These are phyloP conservation scores for Lasiodiplodia sp. DNA, from an alignment of 2,329 filamentous ascomycete species.

Conservation along the genomic window DNA sequence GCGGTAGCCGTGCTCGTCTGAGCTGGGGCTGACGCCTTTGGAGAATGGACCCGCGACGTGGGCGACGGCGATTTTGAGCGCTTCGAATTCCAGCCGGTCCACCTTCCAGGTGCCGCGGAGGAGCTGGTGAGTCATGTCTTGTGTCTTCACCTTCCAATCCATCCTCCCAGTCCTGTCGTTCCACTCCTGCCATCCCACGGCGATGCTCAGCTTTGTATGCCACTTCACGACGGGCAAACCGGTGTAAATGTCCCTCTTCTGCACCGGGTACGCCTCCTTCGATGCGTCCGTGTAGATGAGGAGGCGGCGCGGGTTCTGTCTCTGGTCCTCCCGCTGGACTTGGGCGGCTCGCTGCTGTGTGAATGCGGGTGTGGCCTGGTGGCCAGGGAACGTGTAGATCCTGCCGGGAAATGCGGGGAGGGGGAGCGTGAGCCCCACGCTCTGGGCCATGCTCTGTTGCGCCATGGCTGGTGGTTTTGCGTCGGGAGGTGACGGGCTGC, in stretches of 20 bases:
- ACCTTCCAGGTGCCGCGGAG: not conserved
- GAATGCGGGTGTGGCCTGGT: not conserved
- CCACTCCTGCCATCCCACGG: not conserved
- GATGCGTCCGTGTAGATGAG: not conserved
- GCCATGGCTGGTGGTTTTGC: not conserved
- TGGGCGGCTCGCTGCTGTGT: not conserved
- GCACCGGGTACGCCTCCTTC: rapidly evolving
- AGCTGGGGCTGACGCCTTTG: not conserved
- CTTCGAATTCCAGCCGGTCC: not conserved
- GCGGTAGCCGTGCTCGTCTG: not conserved
- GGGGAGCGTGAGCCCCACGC: not conserved
- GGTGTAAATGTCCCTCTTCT: not conserved
- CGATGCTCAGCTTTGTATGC: not conserved
- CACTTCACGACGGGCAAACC: not conserved
- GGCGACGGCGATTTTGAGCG: not conserved
- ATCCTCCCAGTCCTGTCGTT: not conserved
- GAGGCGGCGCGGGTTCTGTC: not conserved
- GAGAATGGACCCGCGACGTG: not conserved
- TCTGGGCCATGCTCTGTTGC: not conserved
- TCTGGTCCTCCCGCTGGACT: not conserved
- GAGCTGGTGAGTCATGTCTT: not conserved
- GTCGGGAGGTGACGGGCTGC: too few relatives aligned
- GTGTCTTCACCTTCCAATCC: not conserved
- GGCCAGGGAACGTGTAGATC: not conserved
- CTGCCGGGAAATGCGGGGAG: not conserved